phyloP scores from a whole-genome alignment of 2,329 filamentous ascomycete species.

The Botryosphaeria agaves region DNA sequence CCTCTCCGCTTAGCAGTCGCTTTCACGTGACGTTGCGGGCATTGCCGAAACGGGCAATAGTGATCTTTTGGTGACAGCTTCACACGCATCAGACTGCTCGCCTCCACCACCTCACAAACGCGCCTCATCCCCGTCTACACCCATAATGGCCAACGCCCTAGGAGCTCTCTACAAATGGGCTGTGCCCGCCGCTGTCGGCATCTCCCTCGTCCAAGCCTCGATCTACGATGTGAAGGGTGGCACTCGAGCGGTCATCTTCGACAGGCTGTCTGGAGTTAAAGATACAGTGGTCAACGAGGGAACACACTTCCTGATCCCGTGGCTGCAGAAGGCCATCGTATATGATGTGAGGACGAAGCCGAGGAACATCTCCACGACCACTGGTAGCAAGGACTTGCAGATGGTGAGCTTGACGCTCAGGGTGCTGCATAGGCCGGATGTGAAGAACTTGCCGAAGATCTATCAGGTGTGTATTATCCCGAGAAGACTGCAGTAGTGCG shows the following conservation, averaged over 20 bases:
- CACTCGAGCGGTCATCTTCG: slow-evolving; percentile 92
- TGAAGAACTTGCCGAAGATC: slow-evolving; percentile 85
- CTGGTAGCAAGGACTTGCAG: slow-evolving; percentile 95
- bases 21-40: no score
- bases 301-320: slow-evolving; percentile 90
- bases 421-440: slow-evolving; percentile 87
- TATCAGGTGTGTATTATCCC: slow-evolving; percentile 63
- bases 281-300: slow-evolving; percentile 87
- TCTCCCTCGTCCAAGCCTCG: slow-evolving; percentile 54
- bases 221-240: slow-evolving; percentile 97
- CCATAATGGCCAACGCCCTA: slow-evolving; percentile 34
- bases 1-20: no score
- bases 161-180: slow-evolving; percentile 48
- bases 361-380: slow-evolving; percentile 92
- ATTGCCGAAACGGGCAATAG: slow-evolving; percentile 1
- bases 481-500: no score
- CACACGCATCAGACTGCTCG: not conserved
- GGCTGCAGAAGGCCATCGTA: slow-evolving; percentile 85
- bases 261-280: slow-evolving; percentile 80
- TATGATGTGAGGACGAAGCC: slow-evolving; percentile 98
- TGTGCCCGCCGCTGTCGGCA: slow-evolving; percentile 54
- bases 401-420: slow-evolving; percentile 98
- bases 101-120: not conserved
- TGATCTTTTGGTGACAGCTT: not conserved
- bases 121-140: no score